Evolutionary conservation across 805 yeast species (phyloP), one percentile per base, ranked within the genome.

Genomic region (Candida corydali): DNA sequence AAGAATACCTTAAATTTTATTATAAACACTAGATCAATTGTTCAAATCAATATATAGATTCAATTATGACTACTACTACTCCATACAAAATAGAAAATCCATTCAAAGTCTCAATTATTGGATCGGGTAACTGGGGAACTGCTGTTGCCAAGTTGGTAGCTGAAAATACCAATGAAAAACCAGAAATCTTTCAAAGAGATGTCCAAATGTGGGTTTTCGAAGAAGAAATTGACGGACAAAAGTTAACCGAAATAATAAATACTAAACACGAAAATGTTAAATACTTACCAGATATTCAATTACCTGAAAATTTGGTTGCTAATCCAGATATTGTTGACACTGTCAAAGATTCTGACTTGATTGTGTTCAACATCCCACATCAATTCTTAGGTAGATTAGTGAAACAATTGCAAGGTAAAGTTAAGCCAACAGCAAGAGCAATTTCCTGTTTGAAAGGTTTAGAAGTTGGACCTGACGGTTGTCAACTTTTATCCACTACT

Each of bases 51-150:
- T 7, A 7, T 8, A 11, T 8, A 26, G 28, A 12, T 22, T 10
- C 11, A 31, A 19, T n/a, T 14, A 33, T 33, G 36, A 33, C 36
- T 24, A 35, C 32, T 8, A 35, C 56, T 27, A 43, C 53, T 26
- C 62, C 69, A 36, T 61, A 59, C 42, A 50, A 49, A 28, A 51
- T 65, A 38, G 57, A 46, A 24, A 50, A 44, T 22, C 70, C 70
- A 15, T 65, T 67, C 50, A 61, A 52, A 44, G 54, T 67, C 15
- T 49, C 88, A 27, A 86, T 88, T 38, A 80, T 93, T 46, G 98
- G 98, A 28, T 88, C 97, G 20, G 98, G 98, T 58, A 91, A 91
- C 66, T 91, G 98, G 86, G 98, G 98, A 46, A 87, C 96, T 26
- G 91, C 98, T 14, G 88, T 93, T 38, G 97, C 98, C 44, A 91